Evolutionary conservation across 345 rosid genomes (phyloP).

Genomic region (Murraya paniculata): DNA sequence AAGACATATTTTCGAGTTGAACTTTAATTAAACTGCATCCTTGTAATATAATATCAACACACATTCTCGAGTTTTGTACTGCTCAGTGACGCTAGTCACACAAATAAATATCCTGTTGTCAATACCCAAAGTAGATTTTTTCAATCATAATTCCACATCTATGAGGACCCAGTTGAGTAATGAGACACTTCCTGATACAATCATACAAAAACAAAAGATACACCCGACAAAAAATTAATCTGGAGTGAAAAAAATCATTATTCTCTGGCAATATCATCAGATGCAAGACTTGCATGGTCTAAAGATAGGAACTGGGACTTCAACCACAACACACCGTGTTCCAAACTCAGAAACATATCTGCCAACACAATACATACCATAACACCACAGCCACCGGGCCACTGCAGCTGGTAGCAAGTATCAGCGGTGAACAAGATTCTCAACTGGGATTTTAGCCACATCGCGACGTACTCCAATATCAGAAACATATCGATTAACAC

Average conservation of each 20-base stretch:
- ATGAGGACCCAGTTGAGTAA: not conserved
- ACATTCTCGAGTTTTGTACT: too few relatives aligned
- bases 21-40: too few relatives aligned
- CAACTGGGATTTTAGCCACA: conserved; percentile 46
- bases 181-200: too few relatives aligned
- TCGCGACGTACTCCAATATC: conserved; percentile 69
- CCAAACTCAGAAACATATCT: conserved; percentile 60
- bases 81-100: too few relatives aligned
- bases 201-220: not conserved
- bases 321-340: conserved; percentile 49
- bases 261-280: not conserved
- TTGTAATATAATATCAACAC: too few relatives aligned
- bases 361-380: conserved; percentile 43
- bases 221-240: not conserved
- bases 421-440: conserved; percentile 42
- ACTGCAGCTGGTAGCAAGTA: conserved; percentile 49
- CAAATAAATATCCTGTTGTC: too few relatives aligned
- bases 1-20: too few relatives aligned
- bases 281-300: not conserved
- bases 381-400: conserved; percentile 50
- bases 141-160: not conserved
- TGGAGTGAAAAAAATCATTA: not conserved
- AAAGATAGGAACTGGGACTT: conserved; percentile 28
- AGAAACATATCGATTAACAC: conserved; percentile 39
- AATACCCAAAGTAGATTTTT: too few relatives aligned